A percentile compares a stretch with the other conserved stretches of the same genome.
Evolutionary conservation across 805 yeast species (phyloP).

Genomic region (Starmerella riodocensis): DNA sequence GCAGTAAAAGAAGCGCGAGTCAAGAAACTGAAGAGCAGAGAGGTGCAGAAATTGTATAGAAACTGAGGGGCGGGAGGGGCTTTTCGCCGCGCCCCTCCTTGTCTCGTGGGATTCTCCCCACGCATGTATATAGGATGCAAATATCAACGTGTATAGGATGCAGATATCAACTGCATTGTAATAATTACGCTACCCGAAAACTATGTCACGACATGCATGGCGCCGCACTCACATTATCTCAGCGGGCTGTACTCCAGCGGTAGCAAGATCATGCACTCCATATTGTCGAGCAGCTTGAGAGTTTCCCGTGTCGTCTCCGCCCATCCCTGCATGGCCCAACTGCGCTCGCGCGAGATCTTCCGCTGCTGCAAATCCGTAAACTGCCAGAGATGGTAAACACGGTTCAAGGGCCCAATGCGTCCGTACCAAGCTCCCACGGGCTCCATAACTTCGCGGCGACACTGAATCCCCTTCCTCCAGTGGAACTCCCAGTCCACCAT

Average conservation of each 20-base stretch:
- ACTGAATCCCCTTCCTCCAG: slow-evolving; percentile 32
- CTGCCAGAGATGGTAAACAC: slow-evolving; percentile 35
- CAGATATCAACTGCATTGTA: no score
- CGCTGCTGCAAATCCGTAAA: slow-evolving; percentile 34
- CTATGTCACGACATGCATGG: no score
- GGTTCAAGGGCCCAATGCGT: slow-evolving; percentile 31
- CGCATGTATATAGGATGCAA: no score
- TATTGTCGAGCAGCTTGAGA: slow-evolving; percentile 29
- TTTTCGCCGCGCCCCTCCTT: no score
- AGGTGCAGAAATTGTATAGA: slow-evolving; percentile 9
- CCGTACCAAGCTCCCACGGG: slow-evolving; percentile 37
- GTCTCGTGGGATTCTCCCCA: no score
- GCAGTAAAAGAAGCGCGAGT: slow-evolving; percentile 9
- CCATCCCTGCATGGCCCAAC: slow-evolving; percentile 37
- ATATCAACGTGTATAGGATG: background rate
- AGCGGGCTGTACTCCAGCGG: slow-evolving; percentile 32
- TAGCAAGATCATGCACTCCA: slow-evolving; percentile 30
- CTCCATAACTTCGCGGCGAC: slow-evolving; percentile 35
- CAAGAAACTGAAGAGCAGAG: slow-evolving; percentile 10
- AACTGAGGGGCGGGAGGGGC: no score
- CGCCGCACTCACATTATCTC: slow-evolving; percentile 19
- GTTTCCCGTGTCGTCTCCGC: slow-evolving; percentile 35
- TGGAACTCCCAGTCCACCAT: slow-evolving; percentile 34
- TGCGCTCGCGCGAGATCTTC: slow-evolving; percentile 29
- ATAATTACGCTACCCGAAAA: no score